phyloP scores from a whole-genome alignment of 2,329 filamentous ascomycete species.

The Fusarium drepaniforme region DNA sequence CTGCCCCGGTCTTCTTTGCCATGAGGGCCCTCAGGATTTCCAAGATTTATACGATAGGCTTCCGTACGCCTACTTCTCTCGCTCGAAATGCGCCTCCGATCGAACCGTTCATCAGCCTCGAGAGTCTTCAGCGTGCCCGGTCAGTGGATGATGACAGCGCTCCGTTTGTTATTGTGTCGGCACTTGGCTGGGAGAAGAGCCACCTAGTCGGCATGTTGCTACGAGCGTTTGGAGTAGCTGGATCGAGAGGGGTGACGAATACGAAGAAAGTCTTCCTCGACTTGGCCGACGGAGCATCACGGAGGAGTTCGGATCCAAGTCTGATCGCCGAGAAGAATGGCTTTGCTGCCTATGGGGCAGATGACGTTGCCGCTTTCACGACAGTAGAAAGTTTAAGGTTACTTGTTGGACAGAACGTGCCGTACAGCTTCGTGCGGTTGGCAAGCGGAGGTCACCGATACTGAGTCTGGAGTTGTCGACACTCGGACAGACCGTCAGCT shows the following conservation, averaged over 20 bases:
- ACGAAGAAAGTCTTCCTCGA: conserved; percentile 82
- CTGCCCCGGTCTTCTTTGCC: conserved; percentile 83
- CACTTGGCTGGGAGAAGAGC: conserved; percentile 82
- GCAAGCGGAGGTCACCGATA: conserved; percentile 68
- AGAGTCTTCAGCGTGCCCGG: conserved; percentile 68
- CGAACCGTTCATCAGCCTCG: conserved; percentile 83
- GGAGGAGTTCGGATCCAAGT: conserved; percentile 74
- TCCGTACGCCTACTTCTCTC: conserved; percentile 73
- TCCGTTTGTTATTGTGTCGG: conserved; percentile 86
- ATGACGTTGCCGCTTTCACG: conserved; percentile 85
- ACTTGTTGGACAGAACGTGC: conserved; percentile 87
- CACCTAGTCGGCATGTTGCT: conserved; percentile 82
- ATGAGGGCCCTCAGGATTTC: conserved; percentile 80
- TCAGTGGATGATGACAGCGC: conserved; percentile 64
- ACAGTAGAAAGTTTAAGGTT: conserved; percentile 84
- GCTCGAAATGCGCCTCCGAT: conserved; percentile 74
- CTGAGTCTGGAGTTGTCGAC: conserved; percentile 50
- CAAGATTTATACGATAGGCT: conserved; percentile 87
- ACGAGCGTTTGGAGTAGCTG: conserved; percentile 72
- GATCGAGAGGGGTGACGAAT: conserved; percentile 49
- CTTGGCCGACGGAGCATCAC: conserved; percentile 69
- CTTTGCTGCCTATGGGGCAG: conserved; percentile 83
- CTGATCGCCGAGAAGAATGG: conserved; percentile 79
- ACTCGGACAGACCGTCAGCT: background rate
- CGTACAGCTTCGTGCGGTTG: conserved; percentile 87